Conservation (phyloP, 306 rosid genomes). For the Trifolium subterraneum region DNA sequence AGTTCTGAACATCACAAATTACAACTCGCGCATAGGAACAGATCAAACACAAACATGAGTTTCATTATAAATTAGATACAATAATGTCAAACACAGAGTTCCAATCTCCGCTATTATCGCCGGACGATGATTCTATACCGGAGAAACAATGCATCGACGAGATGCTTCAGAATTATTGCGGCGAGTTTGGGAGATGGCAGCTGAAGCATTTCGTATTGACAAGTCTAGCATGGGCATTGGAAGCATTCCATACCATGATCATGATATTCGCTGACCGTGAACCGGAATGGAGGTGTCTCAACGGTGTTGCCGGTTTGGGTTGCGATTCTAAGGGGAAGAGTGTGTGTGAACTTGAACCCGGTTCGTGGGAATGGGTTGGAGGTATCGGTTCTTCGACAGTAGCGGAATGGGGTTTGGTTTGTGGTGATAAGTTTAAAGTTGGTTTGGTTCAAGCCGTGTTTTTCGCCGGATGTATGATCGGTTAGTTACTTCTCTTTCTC, state of each 20-base stretch:
- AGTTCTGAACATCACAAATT: too few species aligned
- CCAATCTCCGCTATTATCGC: not conserved
- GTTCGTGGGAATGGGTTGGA: conserved; percentile 81
- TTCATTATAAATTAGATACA: too few species aligned
- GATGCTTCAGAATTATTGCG: conserved; percentile 74
- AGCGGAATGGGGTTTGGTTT: conserved; percentile 76
- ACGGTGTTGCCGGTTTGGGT: not conserved
- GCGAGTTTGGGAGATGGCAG: conserved; percentile 93
- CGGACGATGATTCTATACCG: not conserved
- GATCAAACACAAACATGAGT: too few species aligned
- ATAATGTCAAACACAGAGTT: not conserved
- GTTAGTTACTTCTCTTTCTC: conserved; percentile 55
- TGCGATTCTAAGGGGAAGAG: conserved; percentile 48
- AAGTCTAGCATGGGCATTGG: conserved; percentile 89
- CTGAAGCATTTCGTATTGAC: conserved; percentile 78
- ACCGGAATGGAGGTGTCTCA: conserved; percentile 65
- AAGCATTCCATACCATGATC: conserved; percentile 96
- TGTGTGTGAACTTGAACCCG: conserved; percentile 43
- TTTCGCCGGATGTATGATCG: conserved; percentile 97
- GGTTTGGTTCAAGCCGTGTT: conserved; percentile 89
- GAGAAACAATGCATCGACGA: conserved; percentile 63
- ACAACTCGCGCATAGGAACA: too few species aligned
- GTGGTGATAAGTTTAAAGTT: conserved; percentile 77
- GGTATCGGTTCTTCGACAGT: conserved; percentile 58
- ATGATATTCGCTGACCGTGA: conserved; percentile 88